phyloP scores from a whole-genome alignment of 805 yeast species.

The Candida xyloterini region DNA sequence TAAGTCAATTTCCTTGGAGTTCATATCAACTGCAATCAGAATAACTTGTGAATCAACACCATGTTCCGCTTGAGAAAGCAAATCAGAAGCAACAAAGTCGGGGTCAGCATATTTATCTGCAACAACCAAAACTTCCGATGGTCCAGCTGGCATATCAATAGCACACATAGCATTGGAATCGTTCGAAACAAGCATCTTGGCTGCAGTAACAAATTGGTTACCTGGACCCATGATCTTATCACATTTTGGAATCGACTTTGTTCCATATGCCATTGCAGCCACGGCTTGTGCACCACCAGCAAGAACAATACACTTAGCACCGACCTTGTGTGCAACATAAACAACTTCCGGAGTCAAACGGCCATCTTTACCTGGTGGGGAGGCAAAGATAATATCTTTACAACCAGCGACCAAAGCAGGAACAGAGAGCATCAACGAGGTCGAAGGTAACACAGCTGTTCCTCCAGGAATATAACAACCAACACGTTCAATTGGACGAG shows the following conservation, averaged over 20 bases:
- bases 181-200: constrained; percentile 95
- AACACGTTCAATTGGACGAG: constrained; percentile 90
- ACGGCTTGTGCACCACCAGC: constrained; percentile 99
- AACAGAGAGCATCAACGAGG: constrained; percentile 96
- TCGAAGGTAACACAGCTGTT: constrained; percentile 95
- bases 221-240: constrained; percentile 99
- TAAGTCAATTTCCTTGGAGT: constrained; percentile 53
- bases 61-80: constrained; percentile 97
- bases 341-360: constrained; percentile 94
- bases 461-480: constrained; percentile 99
- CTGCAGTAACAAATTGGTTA: constrained; percentile 98
- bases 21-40: constrained; percentile 75
- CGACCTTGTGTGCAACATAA: constrained; percentile 93
- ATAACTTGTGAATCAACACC: constrained; percentile 98
- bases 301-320: constrained; percentile 83
- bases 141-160: constrained; percentile 99
- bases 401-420: constrained; percentile 99
- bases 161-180: constrained; percentile 94
- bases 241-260: constrained; percentile 86
- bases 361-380: constrained; percentile 95
- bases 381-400: constrained; percentile 84
- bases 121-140: constrained; percentile 94
- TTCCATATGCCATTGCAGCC: constrained; percentile 98
- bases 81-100: constrained; percentile 94
- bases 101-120: constrained; percentile 88